Evolutionary conservation across 495 filamentous ascomycete species (phyloP).

Genomic region (Letharia lupina): DNA sequence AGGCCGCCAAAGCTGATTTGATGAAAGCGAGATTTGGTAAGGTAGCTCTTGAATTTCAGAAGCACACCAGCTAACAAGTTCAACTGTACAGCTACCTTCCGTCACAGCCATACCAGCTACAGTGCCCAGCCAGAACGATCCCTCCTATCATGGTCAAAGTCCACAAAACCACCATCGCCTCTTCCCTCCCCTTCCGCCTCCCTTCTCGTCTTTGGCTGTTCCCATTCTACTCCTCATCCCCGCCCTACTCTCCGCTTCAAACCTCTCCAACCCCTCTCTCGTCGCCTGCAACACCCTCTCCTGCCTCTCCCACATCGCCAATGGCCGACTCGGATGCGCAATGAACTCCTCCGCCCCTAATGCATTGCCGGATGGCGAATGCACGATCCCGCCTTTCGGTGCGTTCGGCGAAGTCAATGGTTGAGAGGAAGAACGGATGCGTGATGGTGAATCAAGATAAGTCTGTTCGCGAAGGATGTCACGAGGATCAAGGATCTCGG

Average conservation of each 20-base stretch:
- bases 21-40: neutral
- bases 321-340: slow-evolving; percentile 26
- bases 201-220: neutral
- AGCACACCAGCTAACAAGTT: neutral
- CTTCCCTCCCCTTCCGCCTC: neutral
- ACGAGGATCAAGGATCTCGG: slow-evolving; percentile 30
- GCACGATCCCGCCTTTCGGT: slow-evolving; percentile 17
- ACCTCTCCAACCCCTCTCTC: slow-evolving; percentile 12
- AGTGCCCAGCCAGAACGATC: neutral
- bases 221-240: slow-evolving; percentile 1
- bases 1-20: neutral
- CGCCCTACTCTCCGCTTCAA: slow-evolving; percentile 12
- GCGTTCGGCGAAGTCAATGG: neutral
- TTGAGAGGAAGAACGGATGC: neutral
- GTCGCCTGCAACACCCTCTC: slow-evolving; percentile 16
- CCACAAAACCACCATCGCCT: slow-evolving; percentile 7
- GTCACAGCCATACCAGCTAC: neutral
- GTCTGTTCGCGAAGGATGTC: slow-evolving; percentile 22
- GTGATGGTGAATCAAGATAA: slow-evolving; percentile 6
- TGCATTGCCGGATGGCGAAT: slow-evolving; percentile 29
- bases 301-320: slow-evolving; percentile 32
- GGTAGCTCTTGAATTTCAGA: neutral
- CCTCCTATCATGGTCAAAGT: neutral
- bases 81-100: neutral
- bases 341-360: slow-evolving; percentile 25